phyloP scores from a whole-genome alignment of 306 rosid species.

The Trifolium subterraneum region DNA sequence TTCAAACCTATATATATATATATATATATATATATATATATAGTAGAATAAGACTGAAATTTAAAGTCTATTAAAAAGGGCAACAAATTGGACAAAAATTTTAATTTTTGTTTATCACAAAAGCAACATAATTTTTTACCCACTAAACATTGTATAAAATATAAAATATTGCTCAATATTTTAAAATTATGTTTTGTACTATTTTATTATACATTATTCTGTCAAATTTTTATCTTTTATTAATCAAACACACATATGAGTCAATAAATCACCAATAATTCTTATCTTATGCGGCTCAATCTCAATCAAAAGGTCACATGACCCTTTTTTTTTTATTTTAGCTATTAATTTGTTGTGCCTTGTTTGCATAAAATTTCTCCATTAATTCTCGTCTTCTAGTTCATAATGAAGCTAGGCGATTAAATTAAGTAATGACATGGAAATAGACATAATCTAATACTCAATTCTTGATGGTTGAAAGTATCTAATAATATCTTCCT shows the following conservation, averaged over 20 bases:
- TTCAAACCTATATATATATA: too few relatives aligned
- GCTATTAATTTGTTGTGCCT: background rate
- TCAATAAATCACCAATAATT: background rate
- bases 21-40: too few relatives aligned
- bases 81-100: too few relatives aligned
- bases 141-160: too few relatives aligned
- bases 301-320: slow-evolving; percentile 34
- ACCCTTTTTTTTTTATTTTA: background rate
- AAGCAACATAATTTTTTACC: too few relatives aligned
- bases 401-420: background rate
- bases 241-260: background rate
- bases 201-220: too few relatives aligned
- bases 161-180: too few relatives aligned
- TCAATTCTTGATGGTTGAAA: slow-evolving; percentile 1
- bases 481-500: slow-evolving; percentile 20
- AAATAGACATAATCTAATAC: slow-evolving; percentile 33
- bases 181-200: too few relatives aligned
- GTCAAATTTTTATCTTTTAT: too few relatives aligned
- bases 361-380: slow-evolving; percentile 4
- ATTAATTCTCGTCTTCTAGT: background rate
- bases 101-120: too few relatives aligned
- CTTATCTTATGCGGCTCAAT: slow-evolving; percentile 27
- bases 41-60: too few relatives aligned
- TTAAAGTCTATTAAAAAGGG: too few relatives aligned
- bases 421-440: slow-evolving; percentile 24